Evolutionary conservation across 2,329 filamentous ascomycete genomes (phyloP).

Genomic region (Endothia cerciana): DNA sequence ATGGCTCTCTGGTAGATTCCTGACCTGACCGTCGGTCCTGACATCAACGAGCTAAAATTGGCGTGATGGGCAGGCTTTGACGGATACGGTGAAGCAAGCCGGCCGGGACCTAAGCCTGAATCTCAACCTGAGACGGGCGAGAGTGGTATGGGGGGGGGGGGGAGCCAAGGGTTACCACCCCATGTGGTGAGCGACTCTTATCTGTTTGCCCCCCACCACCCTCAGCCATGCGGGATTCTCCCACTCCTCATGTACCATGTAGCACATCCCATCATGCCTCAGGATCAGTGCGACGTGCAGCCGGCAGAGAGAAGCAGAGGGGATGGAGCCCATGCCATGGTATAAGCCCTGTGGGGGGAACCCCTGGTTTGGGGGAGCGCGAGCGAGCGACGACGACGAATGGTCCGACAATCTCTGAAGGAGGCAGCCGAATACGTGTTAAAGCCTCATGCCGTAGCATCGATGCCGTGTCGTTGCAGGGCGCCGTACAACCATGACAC

Average conservation of each 20-base stretch:
- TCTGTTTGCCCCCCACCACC: conserved; percentile 19
- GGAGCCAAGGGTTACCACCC: too few species aligned
- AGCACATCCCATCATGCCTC: not conserved
- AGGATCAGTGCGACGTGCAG: conserved; percentile 3
- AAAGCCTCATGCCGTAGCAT: conserved; percentile 6
- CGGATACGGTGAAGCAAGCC: conserved; percentile 1
- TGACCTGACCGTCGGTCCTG: not conserved
- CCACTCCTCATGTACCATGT: not conserved
- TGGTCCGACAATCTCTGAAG: conserved; percentile 1
- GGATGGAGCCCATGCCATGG: too few species aligned
- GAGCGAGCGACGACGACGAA: not conserved
- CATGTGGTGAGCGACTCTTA: conserved; percentile 19
- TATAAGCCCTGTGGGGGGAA: conserved; percentile 19
- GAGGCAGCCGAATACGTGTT: conserved; percentile 10
- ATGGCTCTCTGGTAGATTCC: too few species aligned
- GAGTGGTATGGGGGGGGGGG: not conserved
- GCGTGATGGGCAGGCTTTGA: conserved; percentile 11
- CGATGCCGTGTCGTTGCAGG: not conserved
- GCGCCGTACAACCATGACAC: not conserved
- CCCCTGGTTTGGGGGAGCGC: not conserved
- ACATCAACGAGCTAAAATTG: conserved; percentile 11
- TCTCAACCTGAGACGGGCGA: not conserved
- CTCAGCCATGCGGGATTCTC: conserved; percentile 13
- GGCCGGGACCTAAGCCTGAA: not conserved
- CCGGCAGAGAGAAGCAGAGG: conserved; percentile 2